Conservation (phyloP, 2,329 filamentous ascomycete genomes). For the Fulvia fulva region DNA sequence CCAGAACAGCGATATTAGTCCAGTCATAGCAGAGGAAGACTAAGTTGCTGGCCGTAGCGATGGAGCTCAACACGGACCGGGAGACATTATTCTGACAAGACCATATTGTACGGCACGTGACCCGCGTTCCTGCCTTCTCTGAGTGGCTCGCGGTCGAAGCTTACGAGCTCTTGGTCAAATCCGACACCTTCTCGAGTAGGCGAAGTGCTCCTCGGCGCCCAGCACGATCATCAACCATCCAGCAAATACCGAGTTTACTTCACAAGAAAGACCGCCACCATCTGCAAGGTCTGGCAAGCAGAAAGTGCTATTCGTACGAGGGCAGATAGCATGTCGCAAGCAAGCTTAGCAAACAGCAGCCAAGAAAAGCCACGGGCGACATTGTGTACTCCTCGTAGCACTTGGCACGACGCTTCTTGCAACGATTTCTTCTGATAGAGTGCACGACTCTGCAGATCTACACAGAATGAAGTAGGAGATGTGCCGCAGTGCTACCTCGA, state of each 20-base stretch:
- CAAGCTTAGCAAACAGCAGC: not conserved
- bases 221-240: not conserved
- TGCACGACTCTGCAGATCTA: not conserved
- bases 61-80: not conserved
- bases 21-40: too few species aligned
- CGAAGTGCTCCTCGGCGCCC: not conserved
- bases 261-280: not conserved
- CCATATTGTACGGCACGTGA: not conserved
- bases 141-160: not conserved
- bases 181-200: not conserved
- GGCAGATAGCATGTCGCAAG: not conserved
- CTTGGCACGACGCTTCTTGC: not conserved
- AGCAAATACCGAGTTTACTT: not conserved
- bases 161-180: not conserved
- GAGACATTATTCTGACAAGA: not conserved
- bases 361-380: not conserved
- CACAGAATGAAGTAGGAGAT: not conserved
- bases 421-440: not conserved
- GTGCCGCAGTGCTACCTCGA: not conserved
- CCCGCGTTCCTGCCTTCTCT: not conserved
- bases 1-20: not conserved
- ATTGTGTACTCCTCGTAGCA: not conserved
- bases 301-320: not conserved
- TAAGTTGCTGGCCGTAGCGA: too few species aligned
- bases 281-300: not conserved